Evolutionary conservation across 345 rosid species (phyloP), one percentile per base, ranked within the genome.

Genomic region (Kandelia obovata): DNA sequence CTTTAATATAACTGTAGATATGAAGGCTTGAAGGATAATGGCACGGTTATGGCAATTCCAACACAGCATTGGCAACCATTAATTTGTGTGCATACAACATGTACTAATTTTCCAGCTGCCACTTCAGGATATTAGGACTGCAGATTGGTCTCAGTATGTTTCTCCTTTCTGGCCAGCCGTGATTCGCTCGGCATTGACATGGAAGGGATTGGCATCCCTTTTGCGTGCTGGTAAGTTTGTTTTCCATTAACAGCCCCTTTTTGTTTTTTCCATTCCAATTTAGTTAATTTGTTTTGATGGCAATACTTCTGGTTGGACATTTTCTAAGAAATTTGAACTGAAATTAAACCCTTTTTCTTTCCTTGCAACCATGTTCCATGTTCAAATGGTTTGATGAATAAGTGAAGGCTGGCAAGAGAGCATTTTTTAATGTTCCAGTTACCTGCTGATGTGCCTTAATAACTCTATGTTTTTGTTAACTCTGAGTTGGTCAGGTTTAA

Each of bases 131-230:
- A 86, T 93, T n/a, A 88, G 81, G 79, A 80, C 80, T 49, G 96
- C 84, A 31, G 97, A 93, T 82, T 93, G 98, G 98, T 83, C 97
- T 61, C 66, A 73, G 67, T 55, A 89, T 30, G 96, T 93, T 9
- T 91, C 97, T 10, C 97, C 98, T 26, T 91, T 93, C 65, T 93
- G 97, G 98, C 96, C 98, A 0, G 98, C 96, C 1, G 98, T 91
- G 60, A 79, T 91, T 46, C 82, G 79, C 61, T 87, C 97, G 0
- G 96, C 94, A 27, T 69, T 89, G 28, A 86, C 97, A 2, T 93
- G 96, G 97, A 93, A 89, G 35, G 98, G 96, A 28, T 61, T 93
- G 30, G 72, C 79, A 9, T 93, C 97, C 16, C 78, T 93, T 53
- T 74, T 89, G 49, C 83, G 86, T 21, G 84, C 83, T 68, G 98